phyloP scores from a whole-genome alignment of 495 filamentous ascomycete genomes.

The Neurospora sp. region DNA sequence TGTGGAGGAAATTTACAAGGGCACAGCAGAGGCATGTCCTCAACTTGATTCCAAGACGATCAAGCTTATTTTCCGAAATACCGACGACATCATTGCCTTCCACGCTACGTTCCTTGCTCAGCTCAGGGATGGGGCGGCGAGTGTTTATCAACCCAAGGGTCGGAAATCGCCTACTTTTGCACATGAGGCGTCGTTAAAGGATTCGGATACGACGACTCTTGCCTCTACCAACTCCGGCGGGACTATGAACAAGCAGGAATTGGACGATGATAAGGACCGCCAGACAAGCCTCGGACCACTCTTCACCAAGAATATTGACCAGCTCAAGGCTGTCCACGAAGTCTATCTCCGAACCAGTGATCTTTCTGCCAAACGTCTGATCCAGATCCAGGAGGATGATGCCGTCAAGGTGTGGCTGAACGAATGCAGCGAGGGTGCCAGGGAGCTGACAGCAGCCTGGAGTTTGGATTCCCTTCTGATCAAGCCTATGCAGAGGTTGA shows the following conservation, averaged over 20 bases:
- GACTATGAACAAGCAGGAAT: slow-evolving; percentile 21
- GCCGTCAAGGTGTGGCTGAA: slow-evolving; percentile 83
- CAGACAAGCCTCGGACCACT: slow-evolving; percentile 68
- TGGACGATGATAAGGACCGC: slow-evolving; percentile 52
- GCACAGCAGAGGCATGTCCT: slow-evolving; percentile 74
- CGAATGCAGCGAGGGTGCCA: slow-evolving; percentile 79
- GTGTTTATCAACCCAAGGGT: slow-evolving; percentile 53
- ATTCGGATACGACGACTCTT: slow-evolving; percentile 25
- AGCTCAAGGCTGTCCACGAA: slow-evolving; percentile 78
- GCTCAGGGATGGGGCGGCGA: slow-evolving; percentile 64
- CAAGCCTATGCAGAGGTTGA: slow-evolving; percentile 86
- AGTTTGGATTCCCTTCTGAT: slow-evolving; percentile 87
- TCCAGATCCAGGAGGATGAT: slow-evolving; percentile 57
- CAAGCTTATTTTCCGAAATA: slow-evolving; percentile 82
- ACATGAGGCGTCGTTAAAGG: slow-evolving; percentile 15
- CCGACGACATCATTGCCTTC: slow-evolving; percentile 75
- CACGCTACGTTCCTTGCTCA: slow-evolving; percentile 66
- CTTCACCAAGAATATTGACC: slow-evolving; percentile 60
- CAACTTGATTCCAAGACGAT: slow-evolving; percentile 75
- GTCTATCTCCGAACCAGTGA: slow-evolving; percentile 83
- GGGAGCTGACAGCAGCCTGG: slow-evolving; percentile 87
- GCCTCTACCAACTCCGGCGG: slow-evolving; percentile 15
- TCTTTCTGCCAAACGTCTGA: slow-evolving; percentile 66
- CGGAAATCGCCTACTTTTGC: slow-evolving; percentile 30
- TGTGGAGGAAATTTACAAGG: slow-evolving; percentile 91